Evolutionary conservation across 192 early-diverging fungal species (phyloP), one percentile per base, ranked within the genome.

Genomic region (Coemansia sp.): DNA sequence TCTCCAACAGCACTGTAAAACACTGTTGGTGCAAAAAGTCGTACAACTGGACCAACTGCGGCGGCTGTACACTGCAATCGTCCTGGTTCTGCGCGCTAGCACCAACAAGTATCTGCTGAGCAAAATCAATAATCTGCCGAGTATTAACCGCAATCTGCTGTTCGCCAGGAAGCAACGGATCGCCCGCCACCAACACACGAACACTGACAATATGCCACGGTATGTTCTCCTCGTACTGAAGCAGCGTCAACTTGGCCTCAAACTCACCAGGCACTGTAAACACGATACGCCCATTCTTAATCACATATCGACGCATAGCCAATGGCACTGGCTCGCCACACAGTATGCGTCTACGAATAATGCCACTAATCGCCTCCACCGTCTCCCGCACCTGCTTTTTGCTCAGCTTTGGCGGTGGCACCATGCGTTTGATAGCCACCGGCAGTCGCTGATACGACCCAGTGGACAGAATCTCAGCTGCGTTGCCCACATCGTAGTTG

Each of bases 391-490:
- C 84, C 66, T 93, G 83, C 21, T 72, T 55, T 53, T 84, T 76
- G 10, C 73, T 82, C 19, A 93, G 78, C 29, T 70, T 72, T 24
- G 82, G 82, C 12, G 87, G 85, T 9, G 83, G 83, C 27, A 91
- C 71, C 8, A 81, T 72, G 51, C 90, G 88, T 72, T 90, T 88
- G 27, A 94, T 89, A 29, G 87, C 85, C 2, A 75, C 69, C 1
- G 94, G 94, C 57, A 96, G 79, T 4, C 90, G 84, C 52, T 88
- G 87, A 64, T 94, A 96, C 21, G 85, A 84, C 39, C 94, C 92
- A 4, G 89, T 90, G 4, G 91, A 91, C 52, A 96, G 83, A 15
- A 96, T 88, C 65, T 95, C 93, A 8, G 94, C 84, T 0, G 93
- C 92, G 19, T 90, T 94, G 27, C 76, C 63, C 22, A 96, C 84